Percentiles rank a stretch among this genome's conserved stretches.
Conservation (phyloP, 139 green algal genomes). For the Parachlorella kessleri region DNA sequence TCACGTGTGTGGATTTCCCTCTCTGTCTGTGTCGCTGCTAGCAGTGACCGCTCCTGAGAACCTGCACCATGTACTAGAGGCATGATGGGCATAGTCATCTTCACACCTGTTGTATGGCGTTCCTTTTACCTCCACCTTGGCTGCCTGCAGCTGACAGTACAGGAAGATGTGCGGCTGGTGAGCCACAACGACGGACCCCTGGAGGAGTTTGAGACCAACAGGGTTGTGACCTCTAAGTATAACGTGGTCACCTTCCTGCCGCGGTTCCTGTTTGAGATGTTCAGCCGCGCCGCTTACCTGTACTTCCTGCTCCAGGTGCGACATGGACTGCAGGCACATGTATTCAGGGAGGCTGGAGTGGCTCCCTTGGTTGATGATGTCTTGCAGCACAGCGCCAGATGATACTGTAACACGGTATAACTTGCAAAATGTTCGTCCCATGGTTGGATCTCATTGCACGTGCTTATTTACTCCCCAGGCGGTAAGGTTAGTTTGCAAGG, state of each 20-base stretch:
- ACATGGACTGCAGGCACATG: no score
- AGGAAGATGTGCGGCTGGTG: not conserved
- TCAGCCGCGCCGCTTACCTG: conserved; percentile 78
- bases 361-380: not conserved
- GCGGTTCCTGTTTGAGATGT: conserved; percentile 80
- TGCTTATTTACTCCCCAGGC: no score
- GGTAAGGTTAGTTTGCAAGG: no score
- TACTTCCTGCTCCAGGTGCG: conserved; percentile 77
- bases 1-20: no score
- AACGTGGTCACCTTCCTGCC: conserved; percentile 81
- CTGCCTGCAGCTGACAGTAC: not conserved
- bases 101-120: not conserved
- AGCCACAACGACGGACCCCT: not conserved
- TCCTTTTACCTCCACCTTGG: not conserved
- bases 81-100: not conserved
- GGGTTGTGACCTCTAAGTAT: conserved; percentile 81
- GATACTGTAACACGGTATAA: not conserved
- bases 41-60: not conserved
- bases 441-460: no score
- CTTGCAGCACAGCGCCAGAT: not conserved
- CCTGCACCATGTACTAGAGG: not conserved
- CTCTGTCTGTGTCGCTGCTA: no score
- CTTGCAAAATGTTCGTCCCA: not conserved
- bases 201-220: conserved; percentile 50
- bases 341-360: no score